These are phyloP conservation scores for Corchorus olitorius DNA, from an alignment of 345 rosid genomes.

Conservation along the genomic window DNA sequence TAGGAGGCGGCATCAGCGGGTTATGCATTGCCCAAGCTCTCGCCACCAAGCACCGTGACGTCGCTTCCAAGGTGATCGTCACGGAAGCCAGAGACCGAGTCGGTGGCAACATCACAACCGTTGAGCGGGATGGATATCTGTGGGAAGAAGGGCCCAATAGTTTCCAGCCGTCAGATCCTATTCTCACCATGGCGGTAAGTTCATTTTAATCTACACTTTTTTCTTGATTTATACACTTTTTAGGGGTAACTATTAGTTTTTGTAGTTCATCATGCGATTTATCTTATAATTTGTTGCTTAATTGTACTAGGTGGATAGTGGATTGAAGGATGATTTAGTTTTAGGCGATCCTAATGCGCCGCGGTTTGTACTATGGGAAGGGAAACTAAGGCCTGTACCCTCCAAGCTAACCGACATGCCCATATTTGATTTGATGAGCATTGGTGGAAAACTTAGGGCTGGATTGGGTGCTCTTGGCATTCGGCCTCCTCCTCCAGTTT, in stretches of 20 bases:
- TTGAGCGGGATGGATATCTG: conserved; percentile 81
- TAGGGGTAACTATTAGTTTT: conserved; percentile 22
- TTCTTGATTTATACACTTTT: not conserved
- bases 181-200: conserved; percentile 86
- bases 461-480: conserved; percentile 87
- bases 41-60: conserved; percentile 63
- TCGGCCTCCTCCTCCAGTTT: conserved; percentile 89
- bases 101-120: conserved; percentile 84
- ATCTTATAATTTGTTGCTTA: conserved; percentile 25
- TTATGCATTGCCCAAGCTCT: conserved; percentile 95
- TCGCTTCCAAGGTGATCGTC: conserved; percentile 71
- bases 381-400: conserved; percentile 88
- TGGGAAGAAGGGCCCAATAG: conserved; percentile 99
- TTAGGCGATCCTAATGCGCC: conserved; percentile 93
- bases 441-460: conserved; percentile 87
- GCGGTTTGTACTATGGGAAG: conserved; percentile 85
- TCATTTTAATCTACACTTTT: not conserved
- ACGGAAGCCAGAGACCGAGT: conserved; percentile 85
- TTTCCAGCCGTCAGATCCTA: conserved; percentile 93
- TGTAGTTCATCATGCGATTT: conserved; percentile 32
- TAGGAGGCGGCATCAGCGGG: conserved; percentile 92
- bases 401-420: conserved; percentile 73
- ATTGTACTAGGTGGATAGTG: conserved; percentile 68
- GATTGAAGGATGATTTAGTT: conserved; percentile 84
- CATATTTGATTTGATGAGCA: conserved; percentile 82